Base-by-base conservation (phyloP, 495 filamentous ascomycete genomes). In the Penicillium goetzii region DNA sequence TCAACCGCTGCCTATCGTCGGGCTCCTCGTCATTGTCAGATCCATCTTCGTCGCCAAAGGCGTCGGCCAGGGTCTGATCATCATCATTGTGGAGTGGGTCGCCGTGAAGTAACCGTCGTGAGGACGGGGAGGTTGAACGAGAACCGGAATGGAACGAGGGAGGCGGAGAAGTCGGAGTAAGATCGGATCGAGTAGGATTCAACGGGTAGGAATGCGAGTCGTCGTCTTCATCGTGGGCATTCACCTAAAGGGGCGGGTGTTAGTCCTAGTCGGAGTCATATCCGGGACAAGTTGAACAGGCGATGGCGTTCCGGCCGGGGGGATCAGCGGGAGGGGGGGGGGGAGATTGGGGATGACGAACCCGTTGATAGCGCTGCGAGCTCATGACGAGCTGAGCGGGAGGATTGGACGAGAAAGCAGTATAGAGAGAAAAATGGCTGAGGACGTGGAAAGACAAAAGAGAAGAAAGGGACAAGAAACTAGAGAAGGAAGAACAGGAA, bases 101-200 rank as follows among this genome's bases (percentile, higher is more conserved):
- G 60, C 80, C 74, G 40, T 78, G 76, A 33, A 87, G 76, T 57
- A 85, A 76, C 49, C 84, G 81, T 68, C 83, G 81, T 43, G 84
- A 81, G 56, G 86, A 83, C 34, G 86, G 85, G 8, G 93, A 96
- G 2, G 91, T 91, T 1, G 88, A 86, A 58, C 90, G 86, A 41
- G 93, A 97, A 69, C 90, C 86, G 43, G 93, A 97, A 69, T 85
- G 92, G 75, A 97, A 99, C 11, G 96, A 97, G 23, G 96, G 95
- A 21, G 96, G 93, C 47, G 95, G 93, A 59, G 96, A 98, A 70
- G 82, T 86, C 25, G 93, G 91, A 56, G 89, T 86, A 30, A 82
- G 73, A 51, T 80, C 71, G 23, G 73, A 65, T 61, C 69, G 75
- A 53, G 72, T 66, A 56, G 81, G 75, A 58, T 77, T 76, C 56